Evolutionary conservation across 306 rosid species (phyloP).

Genomic region (Macrotyloma uniflorum): DNA sequence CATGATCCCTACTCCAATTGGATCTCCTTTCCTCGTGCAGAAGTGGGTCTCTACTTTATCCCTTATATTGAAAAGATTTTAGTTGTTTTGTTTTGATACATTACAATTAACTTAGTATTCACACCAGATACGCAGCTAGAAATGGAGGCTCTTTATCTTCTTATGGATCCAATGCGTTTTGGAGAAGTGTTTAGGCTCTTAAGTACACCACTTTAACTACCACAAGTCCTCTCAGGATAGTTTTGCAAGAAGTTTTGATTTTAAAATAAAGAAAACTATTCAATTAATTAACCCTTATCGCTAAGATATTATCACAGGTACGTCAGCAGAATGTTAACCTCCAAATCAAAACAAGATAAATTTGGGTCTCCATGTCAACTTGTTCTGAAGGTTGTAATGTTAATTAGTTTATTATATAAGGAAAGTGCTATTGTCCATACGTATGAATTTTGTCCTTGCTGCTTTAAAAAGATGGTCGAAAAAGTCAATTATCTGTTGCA

Average conservation of each 20-base stretch:
- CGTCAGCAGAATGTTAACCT: slow-evolving; percentile 33
- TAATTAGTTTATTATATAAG: slow-evolving; percentile 20
- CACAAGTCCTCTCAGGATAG: slow-evolving; percentile 17
- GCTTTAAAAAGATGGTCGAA: slow-evolving; percentile 43
- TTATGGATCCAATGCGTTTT: slow-evolving; percentile 37
- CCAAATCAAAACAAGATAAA: neutral
- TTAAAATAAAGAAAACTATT: slow-evolving; percentile 1
- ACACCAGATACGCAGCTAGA: slow-evolving; percentile 34
- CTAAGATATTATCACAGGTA: slow-evolving; percentile 31
- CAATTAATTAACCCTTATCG: neutral
- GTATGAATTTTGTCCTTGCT: slow-evolving; percentile 31
- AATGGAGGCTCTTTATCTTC: slow-evolving; percentile 32
- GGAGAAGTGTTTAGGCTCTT: slow-evolving; percentile 39
- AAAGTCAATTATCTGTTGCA: slow-evolving; percentile 60
- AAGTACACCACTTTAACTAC: slow-evolving; percentile 40
- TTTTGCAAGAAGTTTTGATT: slow-evolving; percentile 14
- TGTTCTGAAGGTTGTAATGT: slow-evolving; percentile 27
- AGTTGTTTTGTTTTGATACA: slow-evolving; percentile 4
- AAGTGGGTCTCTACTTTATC: slow-evolving; percentile 31
- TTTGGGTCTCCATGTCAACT: slow-evolving; percentile 23
- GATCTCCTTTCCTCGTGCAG: slow-evolving; percentile 19
- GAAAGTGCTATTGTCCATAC: slow-evolving; percentile 17
- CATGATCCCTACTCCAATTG: slow-evolving; percentile 29
- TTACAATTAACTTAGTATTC: slow-evolving; percentile 32
- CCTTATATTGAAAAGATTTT: neutral